Evolutionary conservation across 2,329 filamentous ascomycete genomes (phyloP), one percentile per base, ranked within the genome.

Genomic region (Arthrobotrys conoides): DNA sequence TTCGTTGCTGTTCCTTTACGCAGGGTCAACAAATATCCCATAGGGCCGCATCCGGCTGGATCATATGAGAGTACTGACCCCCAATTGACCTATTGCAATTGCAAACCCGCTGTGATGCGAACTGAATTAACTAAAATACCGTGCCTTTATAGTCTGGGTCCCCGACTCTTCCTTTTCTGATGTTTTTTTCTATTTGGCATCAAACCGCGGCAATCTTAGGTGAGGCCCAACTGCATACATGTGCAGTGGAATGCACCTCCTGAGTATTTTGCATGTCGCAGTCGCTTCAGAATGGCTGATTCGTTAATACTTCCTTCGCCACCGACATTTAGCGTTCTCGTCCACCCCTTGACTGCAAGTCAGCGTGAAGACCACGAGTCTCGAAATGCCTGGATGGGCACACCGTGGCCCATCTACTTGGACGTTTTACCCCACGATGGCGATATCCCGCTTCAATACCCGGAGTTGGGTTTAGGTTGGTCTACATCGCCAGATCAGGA

Each of bases 161-260:
- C 83, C 83, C 0, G 83, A 84, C 63, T 83, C 83, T 0, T 84
- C 83, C 0, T 84, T 84, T 46, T 83, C 83, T 0, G 83, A 84
- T 44, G 83, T 84, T 8, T 84, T 84, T 63, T 84, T 84, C 68
- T 84, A 84, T 69, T 44, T 84, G 41, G 82, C 83, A 16, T 65
- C 83, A 14, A 84, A 84, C 61, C 81, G 83, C 18, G 83, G 83
- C 46, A 65, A 71, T 57, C 57, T 71, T 44, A 71, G 68, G 68
- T 71, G 36, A 55, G 68, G 14, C 12, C 41, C 44, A 30, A 20
- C n/a, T 9, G 38, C 12, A 2, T 41, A 36, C 33, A 36, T 8
- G 24, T 55, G 30, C 48, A 22, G 10, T 20, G 22, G 10, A 48
- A 41, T 10, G 44, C 20, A 9, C 12, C n/a, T 46, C 6, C 8